Base-by-base conservation (phyloP, 495 filamentous ascomycete species). In the Pyrenopolyporus hunteri region DNA sequence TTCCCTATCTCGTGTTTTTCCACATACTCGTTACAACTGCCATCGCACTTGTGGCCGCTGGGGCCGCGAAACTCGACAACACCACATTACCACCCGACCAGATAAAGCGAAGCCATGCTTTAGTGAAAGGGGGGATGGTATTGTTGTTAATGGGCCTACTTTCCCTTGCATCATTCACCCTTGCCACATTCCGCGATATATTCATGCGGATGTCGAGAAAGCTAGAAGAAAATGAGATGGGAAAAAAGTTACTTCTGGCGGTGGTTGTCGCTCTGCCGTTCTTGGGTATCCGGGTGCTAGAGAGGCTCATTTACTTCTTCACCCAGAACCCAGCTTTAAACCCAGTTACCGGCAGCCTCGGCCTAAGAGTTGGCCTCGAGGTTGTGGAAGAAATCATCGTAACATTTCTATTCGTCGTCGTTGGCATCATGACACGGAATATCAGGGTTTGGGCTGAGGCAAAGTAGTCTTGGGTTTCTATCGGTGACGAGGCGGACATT, bases 61-160 rank as follows among this genome's bases (percentile, higher is more conserved):
- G 74, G 6, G 63, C 68, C 7, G 60, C 74, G 32, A 59, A 66
- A 1, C 50, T 78, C 25, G 57, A 62, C 29, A 31, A 37, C 1
- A 52, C 56, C 3, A 46, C 59, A 1, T 42, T 64, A 7, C 57
- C 55, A 6, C n/a, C 64, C 1, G 67, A 63, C 29, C 68, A 65
- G 16, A 46, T 63, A 8, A 48, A 52, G 28, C 32, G 44, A 1
- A 51, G 37, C 16, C 20, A 19, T 6, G 45, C 33, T 1, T 56
- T 74, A n/a, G 68, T 74, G 25, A 70, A 73, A 35, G 63, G 50
- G 2, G 77, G 75, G 11, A 66, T 72, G 6, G 66, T 69, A 1
- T 28, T 78, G 4, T 56, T 77, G 23, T 45, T 74, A 14, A 9
- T 74, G n/a, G 42, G 55, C 14, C 77, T 74, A 74, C 46, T 69